Evolutionary conservation across 2,329 filamentous ascomycete species (phyloP).

Genomic region (Aspergillus neoniger): DNA sequence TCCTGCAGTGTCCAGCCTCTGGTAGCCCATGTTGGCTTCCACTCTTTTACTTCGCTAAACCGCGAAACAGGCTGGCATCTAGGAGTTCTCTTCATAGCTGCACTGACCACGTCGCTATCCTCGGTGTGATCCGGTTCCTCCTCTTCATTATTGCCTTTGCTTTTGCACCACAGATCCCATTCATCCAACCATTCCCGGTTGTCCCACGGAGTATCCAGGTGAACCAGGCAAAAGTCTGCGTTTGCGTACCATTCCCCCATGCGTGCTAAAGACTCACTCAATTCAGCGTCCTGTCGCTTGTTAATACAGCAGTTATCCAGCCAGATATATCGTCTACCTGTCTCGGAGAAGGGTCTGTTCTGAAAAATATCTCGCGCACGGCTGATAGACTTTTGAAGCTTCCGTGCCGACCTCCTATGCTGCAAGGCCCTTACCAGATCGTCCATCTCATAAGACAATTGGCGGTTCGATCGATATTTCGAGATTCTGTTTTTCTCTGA

Average conservation of each 20-base stretch:
- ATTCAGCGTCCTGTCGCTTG: conserved; percentile 22
- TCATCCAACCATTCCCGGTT: conserved; percentile 11
- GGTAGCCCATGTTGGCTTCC: conserved; percentile 19
- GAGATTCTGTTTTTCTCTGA: not conserved
- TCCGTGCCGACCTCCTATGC: conserved; percentile 11
- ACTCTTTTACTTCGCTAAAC: not conserved
- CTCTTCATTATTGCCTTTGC: not conserved
- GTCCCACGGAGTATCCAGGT: conserved; percentile 16
- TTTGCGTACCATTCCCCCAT: conserved; percentile 28
- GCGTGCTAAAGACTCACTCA: conserved; percentile 23
- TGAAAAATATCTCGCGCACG: conserved; percentile 16
- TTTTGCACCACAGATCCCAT: conserved; percentile 7
- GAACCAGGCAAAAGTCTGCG: conserved; percentile 24
- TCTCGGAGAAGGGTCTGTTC: conserved; percentile 5
- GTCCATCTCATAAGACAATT: conserved; percentile 11
- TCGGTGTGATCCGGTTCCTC: not conserved
- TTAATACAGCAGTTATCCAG: conserved; percentile 30
- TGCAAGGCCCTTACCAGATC: conserved; percentile 9
- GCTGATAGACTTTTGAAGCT: conserved; percentile 8
- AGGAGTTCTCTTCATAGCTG: not conserved
- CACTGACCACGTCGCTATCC: not conserved
- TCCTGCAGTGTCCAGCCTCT: conserved; percentile 29
- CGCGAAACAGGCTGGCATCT: not conserved
- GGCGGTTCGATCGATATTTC: conserved; percentile 3
- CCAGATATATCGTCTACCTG: conserved; percentile 24